phyloP scores from a whole-genome alignment of 2,329 filamentous ascomycete species.

The Pseudocercospora eumusae region DNA sequence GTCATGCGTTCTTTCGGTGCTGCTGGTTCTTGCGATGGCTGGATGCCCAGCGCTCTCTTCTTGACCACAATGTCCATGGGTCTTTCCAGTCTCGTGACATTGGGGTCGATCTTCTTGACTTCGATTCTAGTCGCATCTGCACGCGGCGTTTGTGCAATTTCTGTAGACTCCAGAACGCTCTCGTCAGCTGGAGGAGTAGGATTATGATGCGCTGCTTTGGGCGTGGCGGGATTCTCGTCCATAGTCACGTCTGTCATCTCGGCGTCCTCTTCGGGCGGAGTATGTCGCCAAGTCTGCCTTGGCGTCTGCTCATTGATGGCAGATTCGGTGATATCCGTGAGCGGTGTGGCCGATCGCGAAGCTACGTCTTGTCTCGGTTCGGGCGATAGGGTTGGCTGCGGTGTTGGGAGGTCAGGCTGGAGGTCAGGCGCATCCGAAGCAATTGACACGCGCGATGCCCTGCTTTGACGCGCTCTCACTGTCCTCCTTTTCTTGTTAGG shows the following conservation, averaged over 20 bases:
- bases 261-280: slow-evolving; percentile 25
- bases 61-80: slow-evolving; percentile 94
- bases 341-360: slow-evolving; percentile 56
- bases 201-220: slow-evolving; percentile 16
- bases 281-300: slow-evolving; percentile 28
- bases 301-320: slow-evolving; percentile 64
- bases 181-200: slow-evolving; percentile 20
- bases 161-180: slow-evolving; percentile 21
- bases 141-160: slow-evolving; percentile 23
- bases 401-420: slow-evolving; percentile 49
- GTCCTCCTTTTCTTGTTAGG: slow-evolving; percentile 63
- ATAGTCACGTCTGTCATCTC: slow-evolving; percentile 29
- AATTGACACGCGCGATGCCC: slow-evolving; percentile 43
- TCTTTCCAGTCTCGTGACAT: slow-evolving; percentile 77
- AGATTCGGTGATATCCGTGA: slow-evolving; percentile 71
- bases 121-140: slow-evolving; percentile 37
- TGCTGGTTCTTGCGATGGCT: slow-evolving; percentile 69
- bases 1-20: slow-evolving; percentile 84
- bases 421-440: slow-evolving; percentile 40
- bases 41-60: slow-evolving; percentile 67
- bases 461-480: slow-evolving; percentile 49
- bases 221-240: slow-evolving; percentile 20
- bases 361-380: slow-evolving; percentile 31
- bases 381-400: slow-evolving; percentile 48
- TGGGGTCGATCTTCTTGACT: slow-evolving; percentile 71